Evolutionary conservation across 2,329 filamentous ascomycete genomes (phyloP).

Genomic region (Metarhizium guizhouense): DNA sequence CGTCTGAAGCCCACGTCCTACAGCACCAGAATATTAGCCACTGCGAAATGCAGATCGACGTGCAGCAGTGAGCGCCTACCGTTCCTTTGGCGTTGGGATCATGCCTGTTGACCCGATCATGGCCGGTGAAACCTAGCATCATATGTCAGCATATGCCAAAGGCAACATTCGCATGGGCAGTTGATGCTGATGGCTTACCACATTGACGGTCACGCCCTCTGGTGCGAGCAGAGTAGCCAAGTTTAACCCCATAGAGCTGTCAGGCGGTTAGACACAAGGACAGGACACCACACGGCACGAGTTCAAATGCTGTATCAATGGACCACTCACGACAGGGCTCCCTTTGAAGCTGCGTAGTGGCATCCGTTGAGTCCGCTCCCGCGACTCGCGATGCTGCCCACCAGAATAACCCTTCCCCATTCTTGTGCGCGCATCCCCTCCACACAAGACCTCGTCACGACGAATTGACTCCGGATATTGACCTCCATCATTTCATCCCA

Average conservation of each 20-base stretch:
- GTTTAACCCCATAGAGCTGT: constrained; percentile 7
- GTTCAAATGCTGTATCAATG: background rate
- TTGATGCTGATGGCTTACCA: background rate
- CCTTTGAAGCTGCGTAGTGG: constrained; percentile 8
- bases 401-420: constrained; percentile 7
- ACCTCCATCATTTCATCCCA: constrained; percentile 9
- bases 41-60: background rate
- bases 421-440: constrained; percentile 6
- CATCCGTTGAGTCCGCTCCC: constrained; percentile 7
- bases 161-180: no score
- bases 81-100: constrained; percentile 5
- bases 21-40: background rate
- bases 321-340: constrained; percentile 4
- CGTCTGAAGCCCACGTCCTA: constrained; percentile 4
- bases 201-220: constrained; percentile 7
- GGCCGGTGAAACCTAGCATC: constrained; percentile 5
- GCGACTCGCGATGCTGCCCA: constrained; percentile 7
- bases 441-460: constrained; percentile 6
- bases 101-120: constrained; percentile 10
- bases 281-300: background rate
- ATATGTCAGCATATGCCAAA: background rate
- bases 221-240: constrained; percentile 4
- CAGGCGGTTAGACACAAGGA: background rate
- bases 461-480: constrained; percentile 6
- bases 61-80: background rate